These are phyloP conservation scores for Stagonosporopsis vannaccii DNA, from an alignment of 2,329 filamentous ascomycete genomes.

Conservation along the genomic window DNA sequence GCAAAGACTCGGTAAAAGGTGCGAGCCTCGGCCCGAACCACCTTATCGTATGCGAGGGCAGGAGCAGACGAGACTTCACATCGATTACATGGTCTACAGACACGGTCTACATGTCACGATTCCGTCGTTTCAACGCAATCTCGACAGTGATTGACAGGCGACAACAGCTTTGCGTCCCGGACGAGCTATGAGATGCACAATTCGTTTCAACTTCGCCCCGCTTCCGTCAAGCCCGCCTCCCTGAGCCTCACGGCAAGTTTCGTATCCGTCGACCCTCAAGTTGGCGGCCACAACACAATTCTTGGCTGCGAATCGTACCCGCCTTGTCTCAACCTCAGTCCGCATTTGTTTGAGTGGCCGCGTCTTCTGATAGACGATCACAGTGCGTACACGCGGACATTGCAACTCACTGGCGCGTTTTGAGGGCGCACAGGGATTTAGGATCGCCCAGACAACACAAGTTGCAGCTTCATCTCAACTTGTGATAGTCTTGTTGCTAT, in stretches of 20 bases:
- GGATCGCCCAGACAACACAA: background rate
- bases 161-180: background rate
- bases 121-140: background rate
- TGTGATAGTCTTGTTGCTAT: background rate
- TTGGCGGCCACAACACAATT: slow-evolving; percentile 9
- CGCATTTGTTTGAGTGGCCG: slow-evolving; percentile 13
- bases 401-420: background rate
- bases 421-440: background rate
- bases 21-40: slow-evolving; percentile 13
- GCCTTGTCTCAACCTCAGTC: slow-evolving; percentile 15
- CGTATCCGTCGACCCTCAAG: background rate
- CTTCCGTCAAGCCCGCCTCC: background rate
- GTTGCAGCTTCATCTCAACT: background rate
- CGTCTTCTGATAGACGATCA: background rate
- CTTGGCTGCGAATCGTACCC: slow-evolving; percentile 18
- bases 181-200: background rate
- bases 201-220: background rate
- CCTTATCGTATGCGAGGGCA: slow-evolving; percentile 5
- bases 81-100: background rate
- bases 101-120: background rate
- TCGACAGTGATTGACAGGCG: background rate
- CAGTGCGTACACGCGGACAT: background rate
- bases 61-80: background rate
- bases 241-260: slow-evolving; percentile 6
- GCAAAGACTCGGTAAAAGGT: slow-evolving; percentile 6